Percentiles rank a stretch among this genome's conserved stretches.
Evolutionary conservation across 1,139 yeast species (phyloP).

Genomic region (Magnusiomyces ingens): DNA sequence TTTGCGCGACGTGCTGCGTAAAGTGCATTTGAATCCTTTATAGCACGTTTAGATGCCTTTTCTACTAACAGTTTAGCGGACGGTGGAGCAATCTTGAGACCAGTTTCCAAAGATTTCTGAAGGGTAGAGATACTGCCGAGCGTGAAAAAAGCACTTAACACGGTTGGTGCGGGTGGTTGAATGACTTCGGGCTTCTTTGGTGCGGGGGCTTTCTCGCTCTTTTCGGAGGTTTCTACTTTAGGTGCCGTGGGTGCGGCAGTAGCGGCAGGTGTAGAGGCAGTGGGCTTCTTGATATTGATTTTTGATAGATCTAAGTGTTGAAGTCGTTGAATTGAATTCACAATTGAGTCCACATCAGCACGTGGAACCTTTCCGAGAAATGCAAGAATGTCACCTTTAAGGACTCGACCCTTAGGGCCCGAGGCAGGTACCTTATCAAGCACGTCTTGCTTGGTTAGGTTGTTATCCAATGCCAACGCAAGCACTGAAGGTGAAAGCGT

Average conservation of each 20-base stretch:
- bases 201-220: background rate
- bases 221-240: conserved; percentile 9
- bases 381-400: conserved; percentile 88
- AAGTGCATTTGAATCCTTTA: conserved; percentile 25
- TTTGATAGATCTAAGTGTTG: conserved; percentile 72
- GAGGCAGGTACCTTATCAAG: conserved; percentile 66
- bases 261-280: conserved; percentile 17
- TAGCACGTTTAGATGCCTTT: conserved; percentile 38
- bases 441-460: conserved; percentile 65
- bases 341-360: conserved; percentile 46
- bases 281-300: conserved; percentile 45
- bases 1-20: conserved; percentile 41
- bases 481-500: conserved; percentile 77
- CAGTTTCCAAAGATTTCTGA: conserved; percentile 27
- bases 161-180: conserved; percentile 16
- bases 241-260: conserved; percentile 8
- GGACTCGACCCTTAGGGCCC: conserved; percentile 81
- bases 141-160: conserved; percentile 10
- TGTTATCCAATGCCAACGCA: conserved; percentile 52
- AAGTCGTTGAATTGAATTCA: conserved; percentile 50
- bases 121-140: conserved; percentile 22
- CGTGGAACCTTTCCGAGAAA: conserved; percentile 64
- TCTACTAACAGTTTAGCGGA: conserved; percentile 31
- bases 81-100: conserved; percentile 26
- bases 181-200: conserved; percentile 9